Conservation (phyloP, 257 asterid genomes). For the Solanum boliviense region DNA sequence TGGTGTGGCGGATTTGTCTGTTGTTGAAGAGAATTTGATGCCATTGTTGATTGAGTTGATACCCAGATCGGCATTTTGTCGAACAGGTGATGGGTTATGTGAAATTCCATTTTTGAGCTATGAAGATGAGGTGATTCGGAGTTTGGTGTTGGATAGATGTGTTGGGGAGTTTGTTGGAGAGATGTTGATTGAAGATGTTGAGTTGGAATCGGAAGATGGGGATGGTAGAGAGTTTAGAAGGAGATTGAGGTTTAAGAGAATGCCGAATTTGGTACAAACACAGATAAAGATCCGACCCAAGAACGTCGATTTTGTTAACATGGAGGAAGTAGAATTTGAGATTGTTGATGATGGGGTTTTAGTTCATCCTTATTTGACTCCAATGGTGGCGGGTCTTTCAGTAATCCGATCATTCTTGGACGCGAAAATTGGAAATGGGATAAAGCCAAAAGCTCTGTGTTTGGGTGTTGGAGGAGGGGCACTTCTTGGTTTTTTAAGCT, state of each 20-base stretch:
- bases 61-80: slow-evolving; percentile 46
- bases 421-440: slow-evolving; percentile 10
- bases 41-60: slow-evolving; percentile 43
- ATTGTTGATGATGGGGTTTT: slow-evolving; percentile 32
- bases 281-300: slow-evolving; percentile 46
- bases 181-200: slow-evolving; percentile 66
- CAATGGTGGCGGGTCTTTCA: slow-evolving; percentile 74
- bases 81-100: slow-evolving; percentile 18
- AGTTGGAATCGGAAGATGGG: slow-evolving; percentile 24
- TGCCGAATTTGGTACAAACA: slow-evolving; percentile 76
- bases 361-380: slow-evolving; percentile 71
- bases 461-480: slow-evolving; percentile 96
- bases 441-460: slow-evolving; percentile 58
- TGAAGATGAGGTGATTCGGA: slow-evolving; percentile 54
- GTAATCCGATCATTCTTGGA: slow-evolving; percentile 36
- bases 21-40: slow-evolving; percentile 17
- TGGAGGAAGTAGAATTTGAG: slow-evolving; percentile 31
- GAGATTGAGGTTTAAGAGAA: slow-evolving; percentile 84
- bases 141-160: slow-evolving; percentile 43
- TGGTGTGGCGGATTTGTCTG: not conserved
- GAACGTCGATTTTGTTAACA: slow-evolving; percentile 2
- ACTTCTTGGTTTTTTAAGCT: slow-evolving; percentile 48
- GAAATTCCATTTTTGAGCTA: slow-evolving; percentile 40
- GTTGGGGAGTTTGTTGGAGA: slow-evolving; percentile 62
- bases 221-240: slow-evolving; percentile 48